Base-by-base conservation (phyloP, 495 filamentous ascomycete genomes). In the Bacidia rubella region DNA sequence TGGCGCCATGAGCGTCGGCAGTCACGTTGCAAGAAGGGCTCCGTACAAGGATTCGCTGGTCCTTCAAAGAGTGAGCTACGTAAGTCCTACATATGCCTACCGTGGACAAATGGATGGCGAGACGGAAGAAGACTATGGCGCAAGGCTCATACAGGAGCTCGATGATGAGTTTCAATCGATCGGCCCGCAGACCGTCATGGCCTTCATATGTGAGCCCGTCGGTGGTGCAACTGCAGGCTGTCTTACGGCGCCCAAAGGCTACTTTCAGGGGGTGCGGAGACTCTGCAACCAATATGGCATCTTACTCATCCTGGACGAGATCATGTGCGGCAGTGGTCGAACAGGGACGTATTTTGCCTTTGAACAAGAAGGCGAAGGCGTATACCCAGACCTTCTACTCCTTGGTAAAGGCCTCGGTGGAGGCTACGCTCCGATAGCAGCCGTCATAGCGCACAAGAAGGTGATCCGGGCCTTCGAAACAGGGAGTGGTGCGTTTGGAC, bases 241-340 rank as follows among this genome's bases (percentile, higher is more conserved):
- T 60, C 76, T 83, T 5, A 74, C 82, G 11, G 68, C 79, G 9
- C 74, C 82, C 2, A 65, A 69, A 0, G 82, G 80, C 0, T 89
- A 87, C 54, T 73, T 86, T 50, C 64, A 66, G 39, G 78, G 77
- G 32, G 76, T 87, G 67, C 73, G 74, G 60, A 62, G 64, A 4
- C 59, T 89, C 2, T 87, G 83, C 60, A 65, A 77, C 27, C 74
- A 75, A 53, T 70, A 86, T 57, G 83, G 80, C 25, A 79, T 78
- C 0, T 71, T 88, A 2, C 67, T 86, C 24, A 80, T 88, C 45
- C 65, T 85, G 7, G 86, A 90, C 53, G 86, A 90, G 54, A 75
- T 87, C 29, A 89, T 90, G 85, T 79, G 81, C 58, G 86, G 83
- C 0, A 85, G 85, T 77, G 83, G 83, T 1, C 73, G 81, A 5